Base-by-base conservation (phyloP, 1,284 basidiomycete genomes). In the Tilletia indica region DNA sequence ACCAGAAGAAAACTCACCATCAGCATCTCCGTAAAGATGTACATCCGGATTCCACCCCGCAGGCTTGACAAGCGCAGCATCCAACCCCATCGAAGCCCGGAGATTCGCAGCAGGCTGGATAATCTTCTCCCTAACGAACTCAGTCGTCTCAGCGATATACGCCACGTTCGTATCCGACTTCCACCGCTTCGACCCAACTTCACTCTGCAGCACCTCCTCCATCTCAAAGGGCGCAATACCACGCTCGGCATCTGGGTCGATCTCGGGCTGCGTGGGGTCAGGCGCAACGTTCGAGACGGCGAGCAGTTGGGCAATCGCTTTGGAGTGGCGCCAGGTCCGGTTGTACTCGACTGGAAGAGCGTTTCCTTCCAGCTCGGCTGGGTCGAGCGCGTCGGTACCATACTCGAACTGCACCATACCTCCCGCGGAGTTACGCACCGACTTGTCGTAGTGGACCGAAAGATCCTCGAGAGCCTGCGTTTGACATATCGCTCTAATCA, bases 321-420 rank as follows among this genome's bases (percentile, higher is more conserved):
- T 87, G 67, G 94, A 91, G 86, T 98, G 95, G 64, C 87, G 89
- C 91, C 96, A 94, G 39, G 93, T 91, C 70, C 97, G 89, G 72
- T 74, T 71, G 49, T 83, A 83, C 71, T 83, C 83, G 73, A 99
- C 90, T 0, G 97, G 97, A 16, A 93, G 92, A 19, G 84, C 84
- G 79, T 97, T 93, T 68, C 94, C 95, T 84, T 98, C 96, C 45
- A 96, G 87, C 82, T 94, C 96, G 49, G 94, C 95, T 0, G 97
- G 97, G 85, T 99, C 97, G 56, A 99, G 87, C 68, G 94, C 96
- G 84, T 99, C 97, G 81, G 98, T 95, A 63, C 97, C 97, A 81
- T 98, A 99, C 63, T 89, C 88, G 86, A 99, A 99, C 82, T 99
- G 97, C 2, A 99, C 96, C n/a, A 99, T 90, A 66, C 94, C 94